Conservation (phyloP, 495 filamentous ascomycete genomes). For the Cudoniella acicularis region DNA sequence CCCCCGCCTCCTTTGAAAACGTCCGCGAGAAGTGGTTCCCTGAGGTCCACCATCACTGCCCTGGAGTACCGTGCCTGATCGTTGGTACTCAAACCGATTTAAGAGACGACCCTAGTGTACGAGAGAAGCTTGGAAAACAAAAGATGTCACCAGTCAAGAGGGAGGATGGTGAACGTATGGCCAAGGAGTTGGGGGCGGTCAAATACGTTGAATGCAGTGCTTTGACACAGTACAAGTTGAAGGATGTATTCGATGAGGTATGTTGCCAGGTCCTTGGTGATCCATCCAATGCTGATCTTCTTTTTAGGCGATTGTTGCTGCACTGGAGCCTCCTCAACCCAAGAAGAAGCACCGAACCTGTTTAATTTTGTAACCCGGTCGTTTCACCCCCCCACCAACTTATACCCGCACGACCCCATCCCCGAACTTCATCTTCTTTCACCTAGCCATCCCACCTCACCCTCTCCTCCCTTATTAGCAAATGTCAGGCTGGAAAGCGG, state of each 20-base stretch:
- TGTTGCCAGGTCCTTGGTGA: background rate
- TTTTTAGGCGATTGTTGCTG: slow-evolving; percentile 79
- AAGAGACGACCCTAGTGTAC: slow-evolving; percentile 80
- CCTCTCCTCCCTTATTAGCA: too few relatives aligned
- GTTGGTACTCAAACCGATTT: slow-evolving; percentile 98
- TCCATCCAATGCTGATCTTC: background rate
- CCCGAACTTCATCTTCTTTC: background rate
- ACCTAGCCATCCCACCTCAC: background rate
- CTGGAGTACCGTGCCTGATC: slow-evolving; percentile 95
- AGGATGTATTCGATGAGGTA: slow-evolving; percentile 99
- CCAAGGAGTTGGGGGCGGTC: slow-evolving; percentile 90
- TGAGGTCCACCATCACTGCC: slow-evolving; percentile 97
- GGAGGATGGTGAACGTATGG: slow-evolving; percentile 94
- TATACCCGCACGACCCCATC: background rate
- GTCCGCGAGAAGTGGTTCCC: slow-evolving; percentile 99
- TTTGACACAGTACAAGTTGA: slow-evolving; percentile 95
- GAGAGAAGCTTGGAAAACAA: slow-evolving; percentile 90
- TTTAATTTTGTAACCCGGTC: slow-evolving; percentile 41
- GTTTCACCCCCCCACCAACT: background rate
- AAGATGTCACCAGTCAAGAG: slow-evolving; percentile 89
- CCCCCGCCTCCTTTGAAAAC: slow-evolving; percentile 98
- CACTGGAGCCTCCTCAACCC: slow-evolving; percentile 75
- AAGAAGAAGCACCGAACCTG: slow-evolving; percentile 59
- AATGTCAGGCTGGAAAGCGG: too few relatives aligned
- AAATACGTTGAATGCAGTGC: slow-evolving; percentile 99